Base-by-base conservation (phyloP, 306 rosid genomes). In the Sicyos baderoa region DNA sequence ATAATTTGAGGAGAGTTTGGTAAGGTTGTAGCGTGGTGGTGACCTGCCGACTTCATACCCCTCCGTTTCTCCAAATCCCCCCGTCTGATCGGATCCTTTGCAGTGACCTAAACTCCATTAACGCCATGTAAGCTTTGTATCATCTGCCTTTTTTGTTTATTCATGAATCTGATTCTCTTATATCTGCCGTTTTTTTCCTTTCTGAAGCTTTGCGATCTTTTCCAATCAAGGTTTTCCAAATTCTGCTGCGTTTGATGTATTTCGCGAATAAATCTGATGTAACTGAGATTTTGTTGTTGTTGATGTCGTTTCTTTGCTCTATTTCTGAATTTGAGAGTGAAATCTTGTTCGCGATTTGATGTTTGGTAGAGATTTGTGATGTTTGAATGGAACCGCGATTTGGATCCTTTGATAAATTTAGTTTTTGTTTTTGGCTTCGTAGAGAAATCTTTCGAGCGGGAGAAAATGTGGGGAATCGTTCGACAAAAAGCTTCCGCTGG, bases 401-500 rank as follows among this genome's bases (percentile, higher is more conserved):
- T 72, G 54, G 56, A 57, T 57, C 5, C 17, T 42, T 56, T 44
- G 40, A 27, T 2, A 19, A 14, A 7, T 6, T 1, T 42, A 15
- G 18, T 6, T 56, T 57, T 18, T 44, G 17, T 15, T 71, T 22
- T 54, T 6, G 12, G 14, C 55, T 18, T 14, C 4, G 42, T 32
- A 23, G 64, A 71, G 68, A 59, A 51, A 62, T 17, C 71, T 78
- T 74, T 42, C 63, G 49, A 17, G 53, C 69, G 37, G 53, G 61
- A 45, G 27, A 83, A 77, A 83, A 45, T 91, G 97, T 84, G 68
- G 91, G 88, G 95, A 71, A 11, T 79, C 71, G 10, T 84, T 42
- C 86, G 85, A 85, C 84, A 81, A 73, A 89, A 82, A 72, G 75
- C 87, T 29, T 74, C 82, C 70, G 74, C 81, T 53, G 79, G 76